Conservation (phyloP, 1,284 basidiomycete species). For the Naganishia cerealis region DNA sequence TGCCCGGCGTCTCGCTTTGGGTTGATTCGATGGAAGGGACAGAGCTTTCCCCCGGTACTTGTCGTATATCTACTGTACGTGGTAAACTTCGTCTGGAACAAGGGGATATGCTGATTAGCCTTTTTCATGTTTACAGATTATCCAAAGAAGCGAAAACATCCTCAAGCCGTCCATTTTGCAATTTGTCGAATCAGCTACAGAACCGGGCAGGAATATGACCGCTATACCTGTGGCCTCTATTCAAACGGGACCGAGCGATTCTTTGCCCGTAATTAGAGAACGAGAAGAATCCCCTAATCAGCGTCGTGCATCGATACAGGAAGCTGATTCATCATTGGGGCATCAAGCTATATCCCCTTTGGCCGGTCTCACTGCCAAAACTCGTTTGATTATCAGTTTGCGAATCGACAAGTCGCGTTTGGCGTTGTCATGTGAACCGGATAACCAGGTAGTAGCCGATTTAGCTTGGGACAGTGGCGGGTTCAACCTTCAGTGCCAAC, state of each 20-base stretch:
- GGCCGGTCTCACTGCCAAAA: slow-evolving; percentile 36
- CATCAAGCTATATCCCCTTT: slow-evolving; percentile 11
- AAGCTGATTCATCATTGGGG: slow-evolving; percentile 31
- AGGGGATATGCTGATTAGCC: slow-evolving; percentile 36
- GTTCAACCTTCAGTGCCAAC: slow-evolving; percentile 74
- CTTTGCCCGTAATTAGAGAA: neutral
- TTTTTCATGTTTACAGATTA: slow-evolving; percentile 69
- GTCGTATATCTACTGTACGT: slow-evolving; percentile 36
- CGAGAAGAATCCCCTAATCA: slow-evolving; percentile 37
- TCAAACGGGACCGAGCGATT: slow-evolving; percentile 35
- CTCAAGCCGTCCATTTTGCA: slow-evolving; percentile 76
- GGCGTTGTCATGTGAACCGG: slow-evolving; percentile 78
- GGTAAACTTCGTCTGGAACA: slow-evolving; percentile 3
- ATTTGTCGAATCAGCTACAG: slow-evolving; percentile 61
- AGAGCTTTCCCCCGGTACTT: slow-evolving; percentile 4
- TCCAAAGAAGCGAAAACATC: slow-evolving; percentile 81
- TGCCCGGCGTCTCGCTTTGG: slow-evolving; percentile 81
- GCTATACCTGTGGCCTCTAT: slow-evolving; percentile 48
- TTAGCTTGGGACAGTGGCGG: slow-evolving; percentile 89
- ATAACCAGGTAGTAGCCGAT: slow-evolving; percentile 81
- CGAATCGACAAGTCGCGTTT: slow-evolving; percentile 84
- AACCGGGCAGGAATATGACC: slow-evolving; percentile 63
- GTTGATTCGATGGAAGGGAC: slow-evolving; percentile 57
- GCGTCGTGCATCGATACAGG: slow-evolving; percentile 37
- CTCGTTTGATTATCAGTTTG: slow-evolving; percentile 64